Base-by-base conservation (phyloP, 2,329 filamentous ascomycete genomes). In the Cadophora sp. region DNA sequence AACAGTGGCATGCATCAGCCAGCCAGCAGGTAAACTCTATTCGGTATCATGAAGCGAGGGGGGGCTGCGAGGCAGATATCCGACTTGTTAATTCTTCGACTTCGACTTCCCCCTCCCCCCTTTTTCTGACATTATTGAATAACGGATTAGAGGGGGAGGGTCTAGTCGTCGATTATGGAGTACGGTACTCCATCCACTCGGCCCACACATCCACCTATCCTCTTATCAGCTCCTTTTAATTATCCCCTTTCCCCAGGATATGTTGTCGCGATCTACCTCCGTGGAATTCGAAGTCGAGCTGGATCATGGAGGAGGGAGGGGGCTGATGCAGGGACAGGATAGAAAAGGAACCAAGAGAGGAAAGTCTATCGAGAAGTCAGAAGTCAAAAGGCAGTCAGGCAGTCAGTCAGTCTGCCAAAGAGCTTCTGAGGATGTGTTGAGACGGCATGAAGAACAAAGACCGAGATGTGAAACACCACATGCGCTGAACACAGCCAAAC, bases 391-490 rank as follows among this genome's bases (percentile, higher is more conserved):
- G 11, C 18, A 30, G 27, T 30, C 27, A 43, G 41, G 11, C 18
- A 30, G 27, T 30, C 27, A 30, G 3, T 30, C 27, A 30, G 7
- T 43, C 11, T 18, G 41, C 41, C 41, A 18, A 43, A 43, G 2
- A 43, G 1, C 5, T 7, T 43, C 14, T 18, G 18, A 43, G 41
- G 27, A 43, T 43, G 41, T 5, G n/a, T 45, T 45, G 43, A 30
- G 33, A 39, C 53, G 53, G 53, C 53, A 56, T 56, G 30, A 56
- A 56, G 18, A 22, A 56, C 30, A 13, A 45, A 39, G 30, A 56
- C 33, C 18, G n/a, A 33, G 18, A 14, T 22, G 8, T 56, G 53
- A 56, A 56, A 41, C 53, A n/a, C 4, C 11, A 20, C 16, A 45
- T n/a, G 43, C 27, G 43, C 16, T 45, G 43, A 20, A 20, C 9